Conservation (phyloP, 768 basidiomycete species). For the Hygrophorus pudorinus region DNA sequence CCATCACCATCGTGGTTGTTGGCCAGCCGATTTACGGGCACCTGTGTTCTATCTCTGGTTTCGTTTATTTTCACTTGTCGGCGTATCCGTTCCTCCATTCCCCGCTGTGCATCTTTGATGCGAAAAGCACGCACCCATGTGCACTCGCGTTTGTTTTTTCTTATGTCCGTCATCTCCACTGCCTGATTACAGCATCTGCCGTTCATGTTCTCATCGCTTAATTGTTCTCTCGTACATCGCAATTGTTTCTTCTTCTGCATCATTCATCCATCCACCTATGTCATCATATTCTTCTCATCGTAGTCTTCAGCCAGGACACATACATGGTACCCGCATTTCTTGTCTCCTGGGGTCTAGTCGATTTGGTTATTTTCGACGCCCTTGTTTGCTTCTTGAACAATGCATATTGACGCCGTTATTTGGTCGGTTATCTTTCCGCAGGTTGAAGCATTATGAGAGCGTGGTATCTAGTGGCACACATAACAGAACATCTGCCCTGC, state of each 20-base stretch:
- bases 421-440: no score
- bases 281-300: no score
- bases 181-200: background rate
- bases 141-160: background rate
- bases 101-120: background rate
- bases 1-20: no score
- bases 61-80: background rate
- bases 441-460: no score
- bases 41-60: background rate
- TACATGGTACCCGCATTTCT: no score
- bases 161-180: background rate
- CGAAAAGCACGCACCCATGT: background rate
- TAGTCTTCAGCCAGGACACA: no score
- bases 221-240: background rate
- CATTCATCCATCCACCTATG: background rate
- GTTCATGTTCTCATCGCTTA: background rate
- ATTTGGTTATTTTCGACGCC: no score
- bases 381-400: no score
- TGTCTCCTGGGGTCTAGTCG: no score
- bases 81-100: background rate
- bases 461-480: no score
- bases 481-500: no score
- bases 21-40: background rate
- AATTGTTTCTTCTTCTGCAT: background rate
- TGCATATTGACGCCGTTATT: no score